phyloP scores from a whole-genome alignment of 2,329 filamentous ascomycete species.

The Paecilomyces sp. region DNA sequence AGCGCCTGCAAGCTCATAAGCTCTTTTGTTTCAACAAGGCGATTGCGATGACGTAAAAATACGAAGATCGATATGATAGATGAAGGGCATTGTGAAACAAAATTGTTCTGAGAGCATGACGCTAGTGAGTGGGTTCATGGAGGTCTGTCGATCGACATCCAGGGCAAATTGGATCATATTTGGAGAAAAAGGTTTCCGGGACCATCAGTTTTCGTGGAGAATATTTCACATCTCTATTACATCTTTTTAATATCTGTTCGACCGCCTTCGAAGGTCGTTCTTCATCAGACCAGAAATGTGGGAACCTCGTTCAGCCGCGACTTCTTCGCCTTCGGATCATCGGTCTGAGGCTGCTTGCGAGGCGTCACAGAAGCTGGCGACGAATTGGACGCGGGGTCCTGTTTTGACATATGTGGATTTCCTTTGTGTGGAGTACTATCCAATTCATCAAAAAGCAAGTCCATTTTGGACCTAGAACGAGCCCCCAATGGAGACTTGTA shows the following conservation, averaged over 20 bases:
- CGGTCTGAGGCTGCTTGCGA: slow-evolving; percentile 8
- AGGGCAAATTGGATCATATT: not conserved
- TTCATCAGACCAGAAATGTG: slow-evolving; percentile 33
- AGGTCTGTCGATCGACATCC: not conserved
- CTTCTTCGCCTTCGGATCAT: slow-evolving; percentile 24
- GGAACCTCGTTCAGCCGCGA: slow-evolving; percentile 37
- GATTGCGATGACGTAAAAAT: not conserved
- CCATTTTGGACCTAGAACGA: slow-evolving; percentile 19
- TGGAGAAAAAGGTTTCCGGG: not conserved
- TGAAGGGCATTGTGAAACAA: not conserved
- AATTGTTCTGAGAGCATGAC: not conserved
- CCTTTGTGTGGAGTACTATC: slow-evolving; percentile 27
- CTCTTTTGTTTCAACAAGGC: not conserved
- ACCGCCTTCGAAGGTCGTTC: not conserved
- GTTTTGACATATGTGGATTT: slow-evolving; percentile 1
- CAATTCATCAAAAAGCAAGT: slow-evolving; percentile 31
- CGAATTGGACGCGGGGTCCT: slow-evolving; percentile 4
- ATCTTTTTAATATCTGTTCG: slow-evolving; percentile 1
- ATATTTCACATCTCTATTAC: slow-evolving; percentile 5
- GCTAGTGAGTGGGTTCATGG: not conserved
- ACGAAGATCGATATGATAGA: not conserved
- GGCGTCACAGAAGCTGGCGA: slow-evolving; percentile 9
- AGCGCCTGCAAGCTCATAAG: slow-evolving; percentile 12
- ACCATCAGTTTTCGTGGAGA: slow-evolving; percentile 7
- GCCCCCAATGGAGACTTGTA: slow-evolving; percentile 4